Evolutionary conservation across 768 basidiomycete species (phyloP).

Genomic region (Gautieria morchelliformis): DNA sequence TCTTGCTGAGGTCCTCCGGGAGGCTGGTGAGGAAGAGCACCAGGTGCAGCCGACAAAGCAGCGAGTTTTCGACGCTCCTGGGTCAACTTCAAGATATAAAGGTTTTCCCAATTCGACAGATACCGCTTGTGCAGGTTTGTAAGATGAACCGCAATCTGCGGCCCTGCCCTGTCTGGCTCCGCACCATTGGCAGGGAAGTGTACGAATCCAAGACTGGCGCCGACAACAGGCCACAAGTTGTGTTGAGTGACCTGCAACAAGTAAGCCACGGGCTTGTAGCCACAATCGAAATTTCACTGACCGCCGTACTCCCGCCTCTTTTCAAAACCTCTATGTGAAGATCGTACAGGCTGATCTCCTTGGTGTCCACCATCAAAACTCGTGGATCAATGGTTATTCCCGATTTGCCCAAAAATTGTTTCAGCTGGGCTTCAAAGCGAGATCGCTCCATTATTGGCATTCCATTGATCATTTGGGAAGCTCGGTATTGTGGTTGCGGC

Average conservation of each 20-base stretch:
- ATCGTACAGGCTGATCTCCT: constrained; percentile 47
- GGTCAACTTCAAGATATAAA: constrained; percentile 32
- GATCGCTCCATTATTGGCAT: constrained; percentile 38
- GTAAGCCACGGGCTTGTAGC: constrained; percentile 8
- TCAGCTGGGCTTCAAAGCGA: constrained; percentile 44
- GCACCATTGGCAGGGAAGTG: constrained; percentile 51
- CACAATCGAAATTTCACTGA: constrained; percentile 21
- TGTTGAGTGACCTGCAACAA: constrained; percentile 37
- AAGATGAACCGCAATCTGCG: constrained; percentile 50
- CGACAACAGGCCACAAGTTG: constrained; percentile 58
- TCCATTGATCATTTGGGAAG: constrained; percentile 11
- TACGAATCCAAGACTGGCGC: constrained; percentile 55
- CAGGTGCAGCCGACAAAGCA: not conserved
- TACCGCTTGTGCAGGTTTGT: constrained; percentile 52
- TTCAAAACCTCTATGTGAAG: constrained; percentile 52
- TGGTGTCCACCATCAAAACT: constrained; percentile 40
- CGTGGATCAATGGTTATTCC: constrained; percentile 30
- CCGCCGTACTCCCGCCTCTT: constrained; percentile 43
- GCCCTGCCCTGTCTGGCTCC: constrained; percentile 55
- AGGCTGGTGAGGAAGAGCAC: not conserved
- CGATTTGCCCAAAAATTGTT: constrained; percentile 36
- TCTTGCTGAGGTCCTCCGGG: not conserved
- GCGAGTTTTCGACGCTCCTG: constrained; percentile 1
- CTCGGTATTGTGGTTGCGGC: constrained; percentile 21
- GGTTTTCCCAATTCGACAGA: constrained; percentile 45